phyloP scores from a whole-genome alignment of 805 yeast genomes.

The Metschnikowia lochheadii region DNA sequence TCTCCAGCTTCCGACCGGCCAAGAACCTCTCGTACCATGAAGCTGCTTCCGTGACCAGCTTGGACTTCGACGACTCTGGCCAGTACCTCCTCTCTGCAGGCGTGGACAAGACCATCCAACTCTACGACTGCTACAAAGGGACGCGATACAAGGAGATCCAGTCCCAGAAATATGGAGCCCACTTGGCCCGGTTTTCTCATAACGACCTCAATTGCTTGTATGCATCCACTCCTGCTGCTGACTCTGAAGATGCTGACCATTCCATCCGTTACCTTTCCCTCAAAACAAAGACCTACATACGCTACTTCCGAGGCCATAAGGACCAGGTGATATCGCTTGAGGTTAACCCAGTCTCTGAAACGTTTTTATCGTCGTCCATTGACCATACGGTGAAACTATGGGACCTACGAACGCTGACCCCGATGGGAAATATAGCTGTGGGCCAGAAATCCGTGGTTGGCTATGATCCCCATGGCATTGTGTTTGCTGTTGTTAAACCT shows the following conservation, averaged over 20 bases:
- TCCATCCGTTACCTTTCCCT: constrained; percentile 72
- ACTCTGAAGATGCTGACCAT: constrained; percentile 51
- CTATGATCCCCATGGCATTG: constrained; percentile 79
- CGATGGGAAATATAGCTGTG: constrained; percentile 55
- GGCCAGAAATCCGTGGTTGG: constrained; percentile 58
- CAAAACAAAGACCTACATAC: constrained; percentile 70
- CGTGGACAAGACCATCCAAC: constrained; percentile 75
- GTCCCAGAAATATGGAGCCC: constrained; percentile 90
- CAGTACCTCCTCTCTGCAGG: constrained; percentile 72
- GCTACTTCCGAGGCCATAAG: constrained; percentile 87
- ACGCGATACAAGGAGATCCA: constrained; percentile 62
- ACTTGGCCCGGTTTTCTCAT: constrained; percentile 80
- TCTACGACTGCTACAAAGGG: constrained; percentile 74
- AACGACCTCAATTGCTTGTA: constrained; percentile 67
- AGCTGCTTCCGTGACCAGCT: constrained; percentile 57
- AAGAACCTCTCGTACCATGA: constrained; percentile 51
- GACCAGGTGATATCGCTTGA: constrained; percentile 69
- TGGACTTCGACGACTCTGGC: constrained; percentile 83
- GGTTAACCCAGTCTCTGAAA: constrained; percentile 65
- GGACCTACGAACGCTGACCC: constrained; percentile 71
- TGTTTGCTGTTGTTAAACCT: constrained; percentile 58
- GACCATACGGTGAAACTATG: constrained; percentile 83
- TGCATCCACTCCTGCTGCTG: constrained; percentile 60
- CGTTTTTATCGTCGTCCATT: constrained; percentile 60
- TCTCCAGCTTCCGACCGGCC: constrained; percentile 28